A percentile compares a stretch with the other conserved stretches of the same genome.
Conservation (phyloP, 306 rosid species). For the Mimosa bimucronata region DNA sequence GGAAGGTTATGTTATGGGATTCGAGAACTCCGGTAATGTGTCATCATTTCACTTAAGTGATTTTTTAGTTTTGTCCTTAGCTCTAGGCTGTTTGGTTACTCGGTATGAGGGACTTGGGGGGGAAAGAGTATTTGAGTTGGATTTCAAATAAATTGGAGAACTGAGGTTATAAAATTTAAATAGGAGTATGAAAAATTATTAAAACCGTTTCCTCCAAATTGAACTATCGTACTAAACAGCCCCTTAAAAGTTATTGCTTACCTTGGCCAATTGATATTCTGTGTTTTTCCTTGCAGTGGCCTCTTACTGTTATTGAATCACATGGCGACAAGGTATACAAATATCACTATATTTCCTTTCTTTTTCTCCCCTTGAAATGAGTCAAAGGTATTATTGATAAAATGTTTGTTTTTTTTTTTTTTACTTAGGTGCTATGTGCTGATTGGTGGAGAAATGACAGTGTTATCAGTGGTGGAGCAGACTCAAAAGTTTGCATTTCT, state of each 20-base stretch:
- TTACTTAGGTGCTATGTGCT: slow-evolving; percentile 74
- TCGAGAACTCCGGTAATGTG: slow-evolving; percentile 83
- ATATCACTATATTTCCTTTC: slow-evolving; percentile 1
- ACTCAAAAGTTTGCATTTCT: slow-evolving; percentile 78
- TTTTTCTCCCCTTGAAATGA: background rate
- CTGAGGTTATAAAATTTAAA: no score
- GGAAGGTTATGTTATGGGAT: slow-evolving; percentile 95
- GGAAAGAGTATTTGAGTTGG: no score
- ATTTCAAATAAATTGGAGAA: no score
- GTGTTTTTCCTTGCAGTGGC: slow-evolving; percentile 73
- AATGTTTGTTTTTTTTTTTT: slow-evolving; percentile 7
- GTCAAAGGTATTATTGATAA: background rate
- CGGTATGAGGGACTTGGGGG: no score
- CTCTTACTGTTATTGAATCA: slow-evolving; percentile 71
- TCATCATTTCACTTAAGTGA: background rate
- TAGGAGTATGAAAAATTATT: no score
- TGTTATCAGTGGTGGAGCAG: slow-evolving; percentile 88
- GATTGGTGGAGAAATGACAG: slow-evolving; percentile 92
- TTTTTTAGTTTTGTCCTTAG: background rate
- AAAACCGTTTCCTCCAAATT: no score
- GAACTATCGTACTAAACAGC: no score
- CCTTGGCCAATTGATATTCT: slow-evolving; percentile 10
- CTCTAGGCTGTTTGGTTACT: background rate
- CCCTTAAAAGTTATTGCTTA: background rate
- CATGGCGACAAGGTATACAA: slow-evolving; percentile 74